phyloP scores from a whole-genome alignment of 225 moss, liverwort and hornwort species.

The Polytrichum formosum region DNA sequence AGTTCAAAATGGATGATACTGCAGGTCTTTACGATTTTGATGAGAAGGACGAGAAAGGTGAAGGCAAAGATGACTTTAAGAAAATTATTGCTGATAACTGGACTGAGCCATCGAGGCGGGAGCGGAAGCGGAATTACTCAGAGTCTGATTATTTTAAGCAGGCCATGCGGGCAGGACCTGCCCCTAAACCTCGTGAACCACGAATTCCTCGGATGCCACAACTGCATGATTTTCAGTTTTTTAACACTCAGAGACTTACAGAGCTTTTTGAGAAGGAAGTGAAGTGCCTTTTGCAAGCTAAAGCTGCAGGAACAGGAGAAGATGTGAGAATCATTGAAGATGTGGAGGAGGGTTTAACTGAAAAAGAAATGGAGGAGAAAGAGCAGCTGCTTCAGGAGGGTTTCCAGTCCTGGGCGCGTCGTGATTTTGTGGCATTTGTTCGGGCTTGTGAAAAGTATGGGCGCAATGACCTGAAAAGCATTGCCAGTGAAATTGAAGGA shows the following conservation, averaged over 20 bases:
- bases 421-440: slow-evolving; percentile 91
- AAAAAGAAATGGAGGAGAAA: slow-evolving; percentile 90
- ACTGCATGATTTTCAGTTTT: slow-evolving; percentile 98
- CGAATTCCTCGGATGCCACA: slow-evolving; percentile 99
- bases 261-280: slow-evolving; percentile 99
- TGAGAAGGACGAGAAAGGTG: slow-evolving; percentile 92
- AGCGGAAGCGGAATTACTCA: slow-evolving; percentile 98
- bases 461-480: slow-evolving; percentile 77
- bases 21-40: slow-evolving; percentile 96
- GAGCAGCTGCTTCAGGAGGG: slow-evolving; percentile 91
- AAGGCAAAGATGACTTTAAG: slow-evolving; percentile 86
- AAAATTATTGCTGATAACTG: slow-evolving; percentile 95
- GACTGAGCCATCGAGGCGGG: slow-evolving; percentile 95
- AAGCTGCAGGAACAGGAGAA: slow-evolving; percentile 75
- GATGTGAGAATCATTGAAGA: slow-evolving; percentile 81
- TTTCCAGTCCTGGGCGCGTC: slow-evolving; percentile 91
- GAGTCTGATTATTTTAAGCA: slow-evolving; percentile 99
- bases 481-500: slow-evolving; percentile 90
- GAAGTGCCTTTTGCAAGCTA: slow-evolving; percentile 82
- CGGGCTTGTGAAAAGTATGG: slow-evolving; percentile 99
- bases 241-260: slow-evolving; percentile 83
- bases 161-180: slow-evolving; percentile 90
- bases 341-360: slow-evolving; percentile 85
- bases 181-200: slow-evolving; percentile 90
- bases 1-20: slow-evolving; percentile 99